A percentile compares a stretch with the other conserved stretches of the same genome.
Evolutionary conservation across 345 rosid species (phyloP).

Genomic region (Aquilaria yunnanensis): DNA sequence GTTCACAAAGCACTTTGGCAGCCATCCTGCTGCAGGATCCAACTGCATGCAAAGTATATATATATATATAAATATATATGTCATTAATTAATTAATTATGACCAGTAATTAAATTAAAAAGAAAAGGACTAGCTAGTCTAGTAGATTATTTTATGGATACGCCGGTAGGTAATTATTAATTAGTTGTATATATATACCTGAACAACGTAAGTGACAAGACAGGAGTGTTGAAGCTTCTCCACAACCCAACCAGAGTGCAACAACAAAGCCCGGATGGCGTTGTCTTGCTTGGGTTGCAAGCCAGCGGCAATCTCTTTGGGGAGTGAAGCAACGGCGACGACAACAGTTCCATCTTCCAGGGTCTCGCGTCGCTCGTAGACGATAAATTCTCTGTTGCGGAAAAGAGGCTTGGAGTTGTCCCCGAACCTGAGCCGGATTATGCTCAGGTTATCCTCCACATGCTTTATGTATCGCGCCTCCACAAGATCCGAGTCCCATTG

Average conservation of each 20-base stretch:
- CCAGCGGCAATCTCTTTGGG: conserved; percentile 80
- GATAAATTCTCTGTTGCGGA: conserved; percentile 68
- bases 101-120: too few relatives aligned
- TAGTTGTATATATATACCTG: conserved; percentile 32
- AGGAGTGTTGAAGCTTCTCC: conserved; percentile 72
- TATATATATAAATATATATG: neutral
- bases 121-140: too few relatives aligned
- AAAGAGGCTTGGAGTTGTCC: conserved; percentile 63
- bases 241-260: conserved; percentile 89
- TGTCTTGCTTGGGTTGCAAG: conserved; percentile 60
- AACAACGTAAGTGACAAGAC: conserved; percentile 69
- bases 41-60: conserved; percentile 27
- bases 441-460: conserved; percentile 68
- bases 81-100: neutral
- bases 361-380: conserved; percentile 78
- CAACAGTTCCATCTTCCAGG: conserved; percentile 84
- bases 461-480: conserved; percentile 62
- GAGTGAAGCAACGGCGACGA: conserved; percentile 73
- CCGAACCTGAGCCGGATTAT: conserved; percentile 62
- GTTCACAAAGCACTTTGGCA: conserved; percentile 72
- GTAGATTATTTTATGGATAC: too few relatives aligned
- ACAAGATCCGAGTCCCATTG: conserved; percentile 84
- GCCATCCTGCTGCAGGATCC: conserved; percentile 83
- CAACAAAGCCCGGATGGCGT: conserved; percentile 55
- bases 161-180: too few relatives aligned